These are phyloP conservation scores for Baorangia bicolor DNA, from an alignment of 768 basidiomycete species.

Conservation along the genomic window DNA sequence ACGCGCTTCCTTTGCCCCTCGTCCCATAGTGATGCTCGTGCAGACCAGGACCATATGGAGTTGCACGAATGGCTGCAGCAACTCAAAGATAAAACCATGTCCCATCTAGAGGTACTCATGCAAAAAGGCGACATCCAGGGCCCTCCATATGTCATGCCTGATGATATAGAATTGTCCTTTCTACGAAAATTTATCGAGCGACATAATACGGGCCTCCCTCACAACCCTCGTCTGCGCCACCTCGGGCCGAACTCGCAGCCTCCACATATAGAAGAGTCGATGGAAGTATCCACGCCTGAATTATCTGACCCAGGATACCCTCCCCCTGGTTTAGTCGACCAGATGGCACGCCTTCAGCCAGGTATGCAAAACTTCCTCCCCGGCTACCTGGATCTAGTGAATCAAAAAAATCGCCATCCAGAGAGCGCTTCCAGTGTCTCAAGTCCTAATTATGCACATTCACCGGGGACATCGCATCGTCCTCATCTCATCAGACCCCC, in stretches of 20 bases:
- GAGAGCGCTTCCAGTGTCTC: constrained; percentile 31
- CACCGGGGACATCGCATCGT: constrained; percentile 30
- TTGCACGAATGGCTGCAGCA: constrained; percentile 86
- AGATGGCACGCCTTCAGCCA: constrained; percentile 36
- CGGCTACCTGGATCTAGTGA: background rate
- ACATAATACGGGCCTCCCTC: constrained; percentile 70
- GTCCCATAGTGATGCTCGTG: constrained; percentile 55
- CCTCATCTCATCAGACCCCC: constrained; percentile 44
- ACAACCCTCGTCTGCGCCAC: constrained; percentile 77
- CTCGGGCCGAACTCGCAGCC: constrained; percentile 33
- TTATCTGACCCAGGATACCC: constrained; percentile 35
- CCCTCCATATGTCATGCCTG: constrained; percentile 79
- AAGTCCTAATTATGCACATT: constrained; percentile 32
- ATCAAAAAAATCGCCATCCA: constrained; percentile 10
- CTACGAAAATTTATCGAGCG: constrained; percentile 82
- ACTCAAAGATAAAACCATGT: constrained; percentile 87
- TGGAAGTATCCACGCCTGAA: constrained; percentile 36
- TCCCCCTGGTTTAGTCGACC: constrained; percentile 30
- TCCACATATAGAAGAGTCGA: constrained; percentile 34
- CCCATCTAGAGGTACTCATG: constrained; percentile 82
- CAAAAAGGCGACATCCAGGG: constrained; percentile 86
- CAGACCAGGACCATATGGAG: constrained; percentile 89
- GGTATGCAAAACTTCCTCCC: constrained; percentile 19
- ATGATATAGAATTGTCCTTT: constrained; percentile 74
- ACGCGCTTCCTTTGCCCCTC: background rate